Evolutionary conservation across 352 stramenopile genomes (phyloP), one percentile per base, ranked within the genome.

Genomic region (Pythium coloratum): DNA sequence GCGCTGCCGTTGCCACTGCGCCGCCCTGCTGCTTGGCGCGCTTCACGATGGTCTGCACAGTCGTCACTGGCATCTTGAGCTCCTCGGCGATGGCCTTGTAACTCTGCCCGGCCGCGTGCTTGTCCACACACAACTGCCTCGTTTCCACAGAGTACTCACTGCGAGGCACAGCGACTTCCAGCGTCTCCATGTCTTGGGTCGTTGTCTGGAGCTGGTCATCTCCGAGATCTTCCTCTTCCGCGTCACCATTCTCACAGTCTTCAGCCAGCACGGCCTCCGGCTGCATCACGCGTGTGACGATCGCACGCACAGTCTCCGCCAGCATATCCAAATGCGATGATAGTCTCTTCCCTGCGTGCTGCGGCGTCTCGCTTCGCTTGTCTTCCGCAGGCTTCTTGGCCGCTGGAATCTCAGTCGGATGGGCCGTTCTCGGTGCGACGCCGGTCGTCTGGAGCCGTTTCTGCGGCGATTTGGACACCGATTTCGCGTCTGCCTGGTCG

Each of bases 301-400:
- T 86, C 9, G 78, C 75, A 2, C 77, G 75, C 47, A 90, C 79
- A 1, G 81, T 90, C 57, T 88, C 78, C 2, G 81, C 81, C 7
- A 90, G 62, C 76, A 90, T 83, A 59, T 82, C 78, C 40, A 88
- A 72, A 42, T 90, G 73, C 9, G 66, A 71, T 30, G 78, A 70
- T 4, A 76, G 60, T 5, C 64, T 55, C 47, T 65, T 44, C 2
- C 47, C 40, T 18, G 62, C 55, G 20, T 53, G 46, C 34, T 40
- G 50, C 33, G 58, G 26, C 40, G 54, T 4, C 12, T 24, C 32
- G 12, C n/a, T 57, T 10, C 18, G 28, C 49, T 50, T 44, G 18
- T 42, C 16, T 12, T 50, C 12, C 10, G 40, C 34, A 10, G 46
- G 30, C 8, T 3, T 6, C 9, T 16, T 55, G 2, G 47, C 38